phyloP scores from a whole-genome alignment of 805 yeast genomes.

The Candida multigemmis region DNA sequence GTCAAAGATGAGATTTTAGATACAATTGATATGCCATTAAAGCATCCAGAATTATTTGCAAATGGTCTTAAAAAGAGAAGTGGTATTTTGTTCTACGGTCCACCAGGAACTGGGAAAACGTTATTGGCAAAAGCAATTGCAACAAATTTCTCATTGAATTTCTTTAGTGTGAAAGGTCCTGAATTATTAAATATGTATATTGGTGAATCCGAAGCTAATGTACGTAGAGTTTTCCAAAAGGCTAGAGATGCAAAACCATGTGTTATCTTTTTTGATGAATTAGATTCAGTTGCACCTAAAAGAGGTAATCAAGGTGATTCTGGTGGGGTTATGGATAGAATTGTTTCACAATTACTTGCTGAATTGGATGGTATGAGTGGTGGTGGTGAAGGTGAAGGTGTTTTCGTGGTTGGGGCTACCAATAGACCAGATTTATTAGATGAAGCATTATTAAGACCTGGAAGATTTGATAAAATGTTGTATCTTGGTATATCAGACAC shows the following conservation, averaged over 20 bases:
- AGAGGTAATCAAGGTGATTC: slow-evolving; percentile 98
- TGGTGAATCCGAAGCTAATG: slow-evolving; percentile 98
- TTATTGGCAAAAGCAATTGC: slow-evolving; percentile 95
- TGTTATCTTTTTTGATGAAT: slow-evolving; percentile 93
- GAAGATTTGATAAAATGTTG: slow-evolving; percentile 91
- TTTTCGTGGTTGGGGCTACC: slow-evolving; percentile 98
- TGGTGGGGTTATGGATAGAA: slow-evolving; percentile 98
- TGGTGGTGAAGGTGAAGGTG: slow-evolving; percentile 50
- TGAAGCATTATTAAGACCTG: slow-evolving; percentile 89
- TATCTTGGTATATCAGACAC: slow-evolving; percentile 92
- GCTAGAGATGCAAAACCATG: slow-evolving; percentile 98
- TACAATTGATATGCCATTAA: slow-evolving; percentile 92
- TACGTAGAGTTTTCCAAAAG: slow-evolving; percentile 83
- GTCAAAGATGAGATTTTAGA: slow-evolving; percentile 91
- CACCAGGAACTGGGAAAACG: slow-evolving; percentile 98
- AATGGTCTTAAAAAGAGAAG: slow-evolving; percentile 89
- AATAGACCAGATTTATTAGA: slow-evolving; percentile 93
- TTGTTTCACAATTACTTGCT: slow-evolving; percentile 89
- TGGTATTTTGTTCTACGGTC: slow-evolving; percentile 93
- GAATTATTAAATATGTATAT: slow-evolving; percentile 95
- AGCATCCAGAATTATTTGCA: slow-evolving; percentile 82
- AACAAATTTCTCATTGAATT: slow-evolving; percentile 86
- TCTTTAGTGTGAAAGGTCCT: slow-evolving; percentile 96
- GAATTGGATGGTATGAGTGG: slow-evolving; percentile 96
- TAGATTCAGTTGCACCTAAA: slow-evolving; percentile 97